Evolutionary conservation across 352 stramenopile genomes (phyloP), one percentile per base, ranked within the genome.

Genomic region (Phytopythium vexans): DNA sequence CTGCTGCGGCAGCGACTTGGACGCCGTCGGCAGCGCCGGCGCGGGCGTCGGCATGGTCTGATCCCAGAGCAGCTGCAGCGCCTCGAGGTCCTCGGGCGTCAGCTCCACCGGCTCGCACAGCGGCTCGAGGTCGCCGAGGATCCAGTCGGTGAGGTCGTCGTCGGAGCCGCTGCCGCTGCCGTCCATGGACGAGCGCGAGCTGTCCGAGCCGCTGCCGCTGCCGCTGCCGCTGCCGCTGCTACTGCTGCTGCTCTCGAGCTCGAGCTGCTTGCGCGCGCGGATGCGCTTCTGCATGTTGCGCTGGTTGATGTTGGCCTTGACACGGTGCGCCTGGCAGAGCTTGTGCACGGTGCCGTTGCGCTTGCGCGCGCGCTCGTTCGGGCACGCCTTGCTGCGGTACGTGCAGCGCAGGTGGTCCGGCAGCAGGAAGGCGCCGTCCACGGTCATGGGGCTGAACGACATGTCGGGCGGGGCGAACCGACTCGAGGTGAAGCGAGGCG

Each of bases 271-370:
- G 8, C 41, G 62, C 52, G 62, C 56, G 14, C 68, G 68, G 4
- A 64, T 52, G 21, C 69, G 65, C 3, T 69, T 58, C 41, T 79
- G 63, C 45, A 83, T 69, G 10, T 68, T 68, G 43, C 70, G 73
- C 53, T 86, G 75, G 37, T 73, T 81, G 15, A 74, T 67, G 54
- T 86, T 86, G 44, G 74, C 72, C 54, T 82, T 79, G 43, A 68
- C 50, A 11, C 75, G 72, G 52, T 86, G 75, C 35, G 61, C 64
- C 39, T 72, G 58, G 41, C 75, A 86, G 38, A 86, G 70, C 33
- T 71, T 75, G 56, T 86, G 75, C 33, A 77, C 49, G 1, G 55
- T 56, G 33, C 75, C 75, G 35, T 77, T 79, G 44, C 62, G 68
- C 66, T 86, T 86, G 43, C 58, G 59, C 32, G 75, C 72, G 6